Percentiles rank a stretch among this genome's conserved stretches.
Evolutionary conservation across 139 green algal genomes (phyloP).

Genomic region (Haematococcus sp.): DNA sequence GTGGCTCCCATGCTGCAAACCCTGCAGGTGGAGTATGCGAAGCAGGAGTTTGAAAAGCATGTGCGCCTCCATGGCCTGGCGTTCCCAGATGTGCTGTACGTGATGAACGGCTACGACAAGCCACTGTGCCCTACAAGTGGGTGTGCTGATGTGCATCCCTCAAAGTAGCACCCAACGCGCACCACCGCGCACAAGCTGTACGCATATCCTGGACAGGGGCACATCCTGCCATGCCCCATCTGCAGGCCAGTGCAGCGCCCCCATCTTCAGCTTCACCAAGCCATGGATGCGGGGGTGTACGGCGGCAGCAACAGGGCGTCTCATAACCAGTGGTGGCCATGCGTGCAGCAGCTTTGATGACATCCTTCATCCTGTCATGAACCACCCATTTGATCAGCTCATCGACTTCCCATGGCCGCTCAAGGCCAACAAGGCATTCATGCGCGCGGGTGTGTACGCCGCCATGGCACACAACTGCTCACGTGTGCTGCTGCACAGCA

Average conservation of each 20-base stretch:
- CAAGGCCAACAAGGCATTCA: constrained; percentile 13
- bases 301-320: no score
- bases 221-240: background rate
- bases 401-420: constrained; percentile 32
- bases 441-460: constrained; percentile 33
- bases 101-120: constrained; percentile 57
- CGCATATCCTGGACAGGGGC: no score
- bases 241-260: constrained; percentile 5
- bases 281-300: constrained; percentile 15
- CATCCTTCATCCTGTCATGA: constrained; percentile 44
- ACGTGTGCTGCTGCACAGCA: constrained; percentile 24
- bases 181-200: no score
- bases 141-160: no score
- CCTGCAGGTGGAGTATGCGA: constrained; percentile 21
- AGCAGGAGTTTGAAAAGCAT: constrained; percentile 24
- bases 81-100: constrained; percentile 39
- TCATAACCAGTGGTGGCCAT: no score
- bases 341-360: constrained; percentile 25
- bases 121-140: constrained; percentile 29
- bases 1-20: background rate
- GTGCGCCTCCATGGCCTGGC: background rate
- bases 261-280: constrained; percentile 45
- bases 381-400: constrained; percentile 45
- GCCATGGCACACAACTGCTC: constrained; percentile 42
- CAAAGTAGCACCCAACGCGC: no score